A percentile compares a stretch with the other conserved stretches of the same genome.
Evolutionary conservation across 2,329 filamentous ascomycete species (phyloP).

Genomic region (Nothophoma quercina): DNA sequence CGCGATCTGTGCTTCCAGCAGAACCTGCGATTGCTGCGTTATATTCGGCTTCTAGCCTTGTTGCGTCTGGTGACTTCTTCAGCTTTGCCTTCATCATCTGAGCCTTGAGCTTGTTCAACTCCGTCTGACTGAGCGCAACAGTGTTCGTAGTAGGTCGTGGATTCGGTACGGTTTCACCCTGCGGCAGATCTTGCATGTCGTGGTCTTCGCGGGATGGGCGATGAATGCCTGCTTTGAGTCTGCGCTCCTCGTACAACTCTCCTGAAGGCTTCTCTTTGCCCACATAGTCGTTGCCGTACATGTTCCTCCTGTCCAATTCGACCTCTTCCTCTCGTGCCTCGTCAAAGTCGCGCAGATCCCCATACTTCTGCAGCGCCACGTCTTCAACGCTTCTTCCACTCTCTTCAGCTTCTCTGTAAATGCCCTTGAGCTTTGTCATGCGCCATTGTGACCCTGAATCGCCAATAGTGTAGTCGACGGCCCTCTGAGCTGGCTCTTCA

Average conservation of each 20-base stretch:
- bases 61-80: slow-evolving; percentile 75
- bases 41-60: slow-evolving; percentile 83
- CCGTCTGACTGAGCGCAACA: slow-evolving; percentile 73
- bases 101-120: slow-evolving; percentile 87
- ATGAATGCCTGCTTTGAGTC: slow-evolving; percentile 64
- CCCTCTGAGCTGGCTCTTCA: slow-evolving; percentile 63
- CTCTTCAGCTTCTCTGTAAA: slow-evolving; percentile 81
- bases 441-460: slow-evolving; percentile 92
- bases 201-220: slow-evolving; percentile 37
- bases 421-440: slow-evolving; percentile 90
- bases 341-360: slow-evolving; percentile 83
- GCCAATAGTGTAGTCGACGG: slow-evolving; percentile 84
- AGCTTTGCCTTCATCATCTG: slow-evolving; percentile 97
- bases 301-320: slow-evolving; percentile 83
- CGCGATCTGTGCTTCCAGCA: slow-evolving; percentile 63
- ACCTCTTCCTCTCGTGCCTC: slow-evolving; percentile 90
- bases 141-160: slow-evolving; percentile 56
- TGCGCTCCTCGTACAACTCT: slow-evolving; percentile 82
- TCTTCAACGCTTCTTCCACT: slow-evolving; percentile 78
- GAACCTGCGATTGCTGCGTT: slow-evolving; percentile 74
- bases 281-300: slow-evolving; percentile 85
- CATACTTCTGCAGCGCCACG: slow-evolving; percentile 82
- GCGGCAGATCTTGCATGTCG: slow-evolving; percentile 49
- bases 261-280: slow-evolving; percentile 88
- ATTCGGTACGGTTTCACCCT: slow-evolving; percentile 67